These are phyloP conservation scores for Lepidium didymum DNA, from an alignment of 345 rosid species.

Conservation along the genomic window DNA sequence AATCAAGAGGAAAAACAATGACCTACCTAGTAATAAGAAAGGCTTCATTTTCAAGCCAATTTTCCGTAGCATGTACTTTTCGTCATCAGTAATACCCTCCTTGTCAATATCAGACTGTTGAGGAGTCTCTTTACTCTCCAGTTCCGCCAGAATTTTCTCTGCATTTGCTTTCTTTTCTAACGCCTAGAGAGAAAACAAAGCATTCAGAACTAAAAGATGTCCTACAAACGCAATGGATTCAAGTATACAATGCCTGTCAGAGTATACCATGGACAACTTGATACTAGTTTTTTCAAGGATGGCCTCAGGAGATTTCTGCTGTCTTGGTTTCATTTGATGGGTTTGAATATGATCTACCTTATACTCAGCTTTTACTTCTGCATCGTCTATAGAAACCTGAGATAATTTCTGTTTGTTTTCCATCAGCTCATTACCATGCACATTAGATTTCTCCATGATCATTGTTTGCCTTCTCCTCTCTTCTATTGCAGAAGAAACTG, in stretches of 20 bases:
- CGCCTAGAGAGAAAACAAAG: slow-evolving; percentile 38
- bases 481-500: slow-evolving; percentile 79
- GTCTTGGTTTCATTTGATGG: slow-evolving; percentile 25
- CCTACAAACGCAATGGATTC: not conserved
- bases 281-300: slow-evolving; percentile 46
- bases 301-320: slow-evolving; percentile 40
- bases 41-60: slow-evolving; percentile 94
- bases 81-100: slow-evolving; percentile 83
- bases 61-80: slow-evolving; percentile 86
- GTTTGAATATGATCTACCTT: slow-evolving; percentile 18
- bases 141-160: slow-evolving; percentile 59
- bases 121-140: slow-evolving; percentile 41
- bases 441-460: slow-evolving; percentile 28
- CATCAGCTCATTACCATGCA: slow-evolving; percentile 11
- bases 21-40: slow-evolving; percentile 79
- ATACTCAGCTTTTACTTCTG: slow-evolving; percentile 20
- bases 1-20: not conserved
- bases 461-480: slow-evolving; percentile 54
- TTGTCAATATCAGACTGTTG: slow-evolving; percentile 56
- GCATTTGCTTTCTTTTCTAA: slow-evolving; percentile 78
- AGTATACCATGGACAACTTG: slow-evolving; percentile 66
- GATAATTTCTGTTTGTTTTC: slow-evolving; percentile 18
- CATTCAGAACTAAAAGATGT: slow-evolving; percentile 5
- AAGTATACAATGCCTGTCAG: slow-evolving; percentile 17
- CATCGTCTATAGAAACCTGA: slow-evolving; percentile 3